A percentile compares a stretch with the other conserved stretches of the same genome.
phyloP scores from a whole-genome alignment of 108 stramenopile species.

The Fistulifera solaris region DNA sequence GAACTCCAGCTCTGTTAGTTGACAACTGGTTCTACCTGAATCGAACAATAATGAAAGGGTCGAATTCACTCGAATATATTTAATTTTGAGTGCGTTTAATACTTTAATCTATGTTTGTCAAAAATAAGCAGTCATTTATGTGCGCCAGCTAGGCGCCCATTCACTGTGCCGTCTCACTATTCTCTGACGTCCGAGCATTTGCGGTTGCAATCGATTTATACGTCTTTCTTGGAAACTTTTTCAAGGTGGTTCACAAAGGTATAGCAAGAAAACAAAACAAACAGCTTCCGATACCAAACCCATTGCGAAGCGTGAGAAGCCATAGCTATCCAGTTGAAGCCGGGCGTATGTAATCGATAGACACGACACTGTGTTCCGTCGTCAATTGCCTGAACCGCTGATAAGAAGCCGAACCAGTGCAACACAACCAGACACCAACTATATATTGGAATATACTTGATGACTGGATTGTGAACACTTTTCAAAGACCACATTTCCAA shows the following conservation, averaged over 20 bases:
- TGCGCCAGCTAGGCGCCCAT: too few species aligned
- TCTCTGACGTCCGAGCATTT: too few species aligned
- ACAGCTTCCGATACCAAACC: slow-evolving; percentile 82
- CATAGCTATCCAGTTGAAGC: slow-evolving; percentile 69
- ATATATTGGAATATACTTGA: slow-evolving; percentile 40
- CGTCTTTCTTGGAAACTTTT: background rate
- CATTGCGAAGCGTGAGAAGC: slow-evolving; percentile 70
- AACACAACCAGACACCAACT: slow-evolving; percentile 32
- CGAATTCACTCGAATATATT: too few species aligned
- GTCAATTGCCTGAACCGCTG: background rate
- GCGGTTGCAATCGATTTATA: too few species aligned
- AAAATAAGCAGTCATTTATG: too few species aligned
- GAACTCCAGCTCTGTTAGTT: too few species aligned
- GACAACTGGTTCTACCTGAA: too few species aligned
- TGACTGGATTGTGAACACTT: slow-evolving; percentile 28
- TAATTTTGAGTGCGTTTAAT: too few species aligned
- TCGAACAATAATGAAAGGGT: too few species aligned
- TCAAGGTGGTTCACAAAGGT: slow-evolving; percentile 53
- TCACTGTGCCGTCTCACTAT: too few species aligned
- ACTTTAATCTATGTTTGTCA: too few species aligned
- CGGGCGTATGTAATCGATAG: slow-evolving; percentile 25
- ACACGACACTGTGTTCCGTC: slow-evolving; percentile 3
- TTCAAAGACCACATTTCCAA: slow-evolving; percentile 9
- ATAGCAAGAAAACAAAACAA: slow-evolving; percentile 72
- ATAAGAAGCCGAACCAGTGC: slow-evolving; percentile 8